These are phyloP conservation scores for Pinus taeda DNA, from an alignment of 75 land plant species.

Conservation along the genomic window DNA sequence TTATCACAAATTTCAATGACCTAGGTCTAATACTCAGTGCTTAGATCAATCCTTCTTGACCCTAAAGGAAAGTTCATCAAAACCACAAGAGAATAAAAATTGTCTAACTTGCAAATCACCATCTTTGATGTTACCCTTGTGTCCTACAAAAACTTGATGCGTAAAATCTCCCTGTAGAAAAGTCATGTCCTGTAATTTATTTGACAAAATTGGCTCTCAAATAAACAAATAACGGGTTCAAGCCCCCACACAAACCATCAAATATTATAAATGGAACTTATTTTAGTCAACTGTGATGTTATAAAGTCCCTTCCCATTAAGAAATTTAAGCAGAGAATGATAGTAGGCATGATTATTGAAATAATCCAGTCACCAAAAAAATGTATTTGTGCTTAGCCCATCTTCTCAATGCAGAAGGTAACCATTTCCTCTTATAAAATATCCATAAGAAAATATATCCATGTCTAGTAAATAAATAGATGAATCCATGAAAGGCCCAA, in stretches of 20 bases:
- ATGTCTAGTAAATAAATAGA: not conserved
- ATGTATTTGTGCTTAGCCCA: not conserved
- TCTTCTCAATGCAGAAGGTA: not conserved
- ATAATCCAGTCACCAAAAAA: not conserved
- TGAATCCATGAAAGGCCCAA: not conserved
- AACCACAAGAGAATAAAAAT: too few relatives aligned
- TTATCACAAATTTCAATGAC: too few relatives aligned
- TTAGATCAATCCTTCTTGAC: too few relatives aligned
- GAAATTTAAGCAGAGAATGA: not conserved
- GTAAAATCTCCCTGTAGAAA: slow-evolving; percentile 61
- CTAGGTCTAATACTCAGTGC: too few relatives aligned
- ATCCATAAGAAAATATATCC: not conserved
- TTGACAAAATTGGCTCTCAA: not conserved
- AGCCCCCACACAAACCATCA: not conserved
- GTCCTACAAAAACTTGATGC: slow-evolving; percentile 93
- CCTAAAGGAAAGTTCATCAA: too few relatives aligned
- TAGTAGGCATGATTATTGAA: not conserved
- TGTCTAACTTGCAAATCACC: slow-evolving; percentile 93
- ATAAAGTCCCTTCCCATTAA: not conserved
- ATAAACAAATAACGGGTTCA: not conserved
- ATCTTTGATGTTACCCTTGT: slow-evolving; percentile 74
- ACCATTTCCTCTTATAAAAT: not conserved
- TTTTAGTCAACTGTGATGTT: not conserved
- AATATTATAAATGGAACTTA: not conserved
- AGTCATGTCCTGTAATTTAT: not conserved